Conservation (phyloP, 306 rosid species). For the Alnus glutinosa region DNA sequence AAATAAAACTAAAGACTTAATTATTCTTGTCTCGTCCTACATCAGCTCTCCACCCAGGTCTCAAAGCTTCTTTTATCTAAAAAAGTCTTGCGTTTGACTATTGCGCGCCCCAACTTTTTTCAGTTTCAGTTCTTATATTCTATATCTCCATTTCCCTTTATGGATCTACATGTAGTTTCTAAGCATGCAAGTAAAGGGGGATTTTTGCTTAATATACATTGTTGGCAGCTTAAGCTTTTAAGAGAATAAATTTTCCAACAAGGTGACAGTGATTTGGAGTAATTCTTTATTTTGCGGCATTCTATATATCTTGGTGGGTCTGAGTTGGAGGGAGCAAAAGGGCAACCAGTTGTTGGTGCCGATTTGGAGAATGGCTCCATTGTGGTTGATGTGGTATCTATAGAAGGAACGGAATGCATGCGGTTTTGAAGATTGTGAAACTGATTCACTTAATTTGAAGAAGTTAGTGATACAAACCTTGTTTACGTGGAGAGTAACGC, state of each 20-base stretch:
- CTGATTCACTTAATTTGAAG: no score
- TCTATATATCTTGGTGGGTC: background rate
- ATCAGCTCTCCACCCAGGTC: background rate
- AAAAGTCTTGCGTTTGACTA: background rate
- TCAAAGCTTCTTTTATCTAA: background rate
- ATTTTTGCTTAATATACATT: background rate
- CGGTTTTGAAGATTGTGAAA: no score
- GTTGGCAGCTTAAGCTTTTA: background rate
- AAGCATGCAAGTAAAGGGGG: background rate
- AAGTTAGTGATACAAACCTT: no score
- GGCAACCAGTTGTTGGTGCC: no score
- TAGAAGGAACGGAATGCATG: no score
- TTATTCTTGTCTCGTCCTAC: no score
- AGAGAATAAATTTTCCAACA: background rate
- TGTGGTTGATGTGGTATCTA: no score
- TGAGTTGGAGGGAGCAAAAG: background rate
- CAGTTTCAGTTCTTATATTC: background rate
- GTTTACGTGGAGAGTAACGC: no score
- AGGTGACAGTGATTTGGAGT: background rate
- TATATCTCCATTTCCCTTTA: background rate
- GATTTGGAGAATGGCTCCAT: no score
- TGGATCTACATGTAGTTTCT: background rate
- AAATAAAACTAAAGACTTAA: no score
- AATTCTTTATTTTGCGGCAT: background rate
- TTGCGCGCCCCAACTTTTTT: background rate